Percentiles rank a stretch among this genome's conserved stretches.
phyloP scores from a whole-genome alignment of 805 yeast species.

The Komagataella pseudopastoris region DNA sequence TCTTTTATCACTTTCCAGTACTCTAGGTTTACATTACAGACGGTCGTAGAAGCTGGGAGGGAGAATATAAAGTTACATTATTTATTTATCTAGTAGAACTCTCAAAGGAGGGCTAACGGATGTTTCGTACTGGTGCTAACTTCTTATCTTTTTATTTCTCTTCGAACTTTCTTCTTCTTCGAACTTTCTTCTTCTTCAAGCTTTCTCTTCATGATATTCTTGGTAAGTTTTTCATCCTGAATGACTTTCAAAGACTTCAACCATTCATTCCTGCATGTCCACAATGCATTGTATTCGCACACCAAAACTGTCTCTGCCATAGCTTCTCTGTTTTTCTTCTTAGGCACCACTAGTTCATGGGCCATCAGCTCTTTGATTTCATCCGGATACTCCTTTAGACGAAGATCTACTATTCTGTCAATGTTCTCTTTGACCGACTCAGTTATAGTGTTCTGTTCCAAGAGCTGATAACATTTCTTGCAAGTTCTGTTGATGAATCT shows the following conservation, averaged over 20 bases:
- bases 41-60: too few species aligned
- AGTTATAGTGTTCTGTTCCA: constrained; percentile 39
- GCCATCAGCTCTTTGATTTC: constrained; percentile 4
- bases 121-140: not conserved
- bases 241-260: constrained; percentile 23
- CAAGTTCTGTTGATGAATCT: constrained; percentile 32
- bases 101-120: not conserved
- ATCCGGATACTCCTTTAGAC: constrained; percentile 36
- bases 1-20: too few species aligned
- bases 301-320: constrained; percentile 44
- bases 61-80: not conserved
- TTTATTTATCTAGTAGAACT: not conserved
- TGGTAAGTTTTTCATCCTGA: constrained; percentile 44
- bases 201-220: constrained; percentile 44
- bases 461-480: constrained; percentile 47
- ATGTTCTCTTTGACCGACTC: constrained; percentile 15
- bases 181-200: constrained; percentile 13
- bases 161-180: constrained; percentile 13
- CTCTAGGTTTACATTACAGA: too few species aligned
- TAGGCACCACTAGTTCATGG: constrained; percentile 7
- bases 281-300: constrained; percentile 41
- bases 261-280: constrained; percentile 17
- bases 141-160: constrained; percentile 15
- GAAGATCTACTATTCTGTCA: constrained; percentile 16
- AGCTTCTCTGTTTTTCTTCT: constrained; percentile 12